Evolutionary conservation across 441 rosid genomes (phyloP).

Genomic region (Mallotus repandus): DNA sequence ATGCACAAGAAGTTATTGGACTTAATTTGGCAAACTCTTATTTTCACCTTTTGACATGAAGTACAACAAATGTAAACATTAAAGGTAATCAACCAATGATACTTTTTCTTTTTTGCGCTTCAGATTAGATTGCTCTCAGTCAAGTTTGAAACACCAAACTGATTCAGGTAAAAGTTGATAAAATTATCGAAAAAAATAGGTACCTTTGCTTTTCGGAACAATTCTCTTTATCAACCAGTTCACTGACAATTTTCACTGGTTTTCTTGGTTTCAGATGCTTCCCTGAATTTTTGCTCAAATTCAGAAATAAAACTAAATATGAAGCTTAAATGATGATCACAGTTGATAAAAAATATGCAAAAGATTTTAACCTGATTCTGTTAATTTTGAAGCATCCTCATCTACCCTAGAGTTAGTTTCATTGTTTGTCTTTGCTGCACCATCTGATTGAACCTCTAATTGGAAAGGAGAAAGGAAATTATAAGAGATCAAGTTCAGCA

Average conservation of each 20-base stretch:
- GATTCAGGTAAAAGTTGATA: not conserved
- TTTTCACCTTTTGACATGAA: not conserved
- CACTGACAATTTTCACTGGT: conserved; percentile 37
- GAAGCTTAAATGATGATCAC: not conserved
- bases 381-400: conserved; percentile 31
- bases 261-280: conserved; percentile 48
- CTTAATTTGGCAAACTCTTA: not conserved
- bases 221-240: conserved; percentile 62
- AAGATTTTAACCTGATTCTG: conserved; percentile 33
- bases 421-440: conserved; percentile 27
- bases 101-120: not conserved
- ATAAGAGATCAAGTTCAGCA: conserved; percentile 6
- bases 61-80: not conserved
- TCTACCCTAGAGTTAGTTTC: conserved; percentile 35
- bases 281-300: conserved; percentile 35
- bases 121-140: not conserved
- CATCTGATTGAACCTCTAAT: conserved; percentile 37
- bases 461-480: not conserved
- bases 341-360: not conserved
- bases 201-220: conserved; percentile 91
- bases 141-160: not conserved
- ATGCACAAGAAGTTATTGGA: not conserved
- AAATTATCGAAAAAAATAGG: conserved; percentile 18
- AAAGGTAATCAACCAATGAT: not conserved
- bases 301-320: conserved; percentile 16